phyloP scores from a whole-genome alignment of 2,329 filamentous ascomycete genomes.

The Fusarium sulawesiense region DNA sequence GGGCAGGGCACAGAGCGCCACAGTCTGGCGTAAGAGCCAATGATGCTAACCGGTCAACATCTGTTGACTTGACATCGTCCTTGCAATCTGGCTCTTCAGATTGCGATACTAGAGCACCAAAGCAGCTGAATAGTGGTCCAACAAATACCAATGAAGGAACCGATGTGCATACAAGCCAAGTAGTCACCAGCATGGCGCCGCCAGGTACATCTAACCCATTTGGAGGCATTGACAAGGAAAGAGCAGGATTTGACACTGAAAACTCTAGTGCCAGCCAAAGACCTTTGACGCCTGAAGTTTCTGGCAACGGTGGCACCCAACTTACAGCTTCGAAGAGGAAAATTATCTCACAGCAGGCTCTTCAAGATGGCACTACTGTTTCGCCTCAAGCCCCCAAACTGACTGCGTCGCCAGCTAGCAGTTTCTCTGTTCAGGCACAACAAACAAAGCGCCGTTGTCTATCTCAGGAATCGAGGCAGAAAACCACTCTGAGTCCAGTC shows the following conservation, averaged over 20 bases:
- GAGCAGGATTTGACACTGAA: background rate
- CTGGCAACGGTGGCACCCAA: background rate
- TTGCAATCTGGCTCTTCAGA: conserved; percentile 18
- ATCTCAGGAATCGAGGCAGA: conserved; percentile 38
- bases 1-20: conserved; percentile 48
- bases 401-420: background rate
- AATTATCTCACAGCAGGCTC: conserved; percentile 13
- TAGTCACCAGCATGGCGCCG: background rate
- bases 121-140: background rate
- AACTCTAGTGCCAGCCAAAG: background rate
- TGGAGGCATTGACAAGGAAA: background rate
- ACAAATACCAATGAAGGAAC: background rate
- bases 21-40: conserved; percentile 17
- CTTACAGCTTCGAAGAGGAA: conserved; percentile 20
- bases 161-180: background rate
- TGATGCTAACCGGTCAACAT: background rate
- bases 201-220: background rate
- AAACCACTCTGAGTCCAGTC: conserved; percentile 19
- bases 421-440: conserved; percentile 19
- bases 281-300: background rate
- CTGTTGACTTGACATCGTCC: background rate
- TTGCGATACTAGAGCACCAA: background rate
- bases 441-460: conserved; percentile 46
- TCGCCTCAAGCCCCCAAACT: conserved; percentile 3
- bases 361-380: background rate